Evolutionary conservation across 768 basidiomycete species (phyloP).

Genomic region (Sarcodon sp.): DNA sequence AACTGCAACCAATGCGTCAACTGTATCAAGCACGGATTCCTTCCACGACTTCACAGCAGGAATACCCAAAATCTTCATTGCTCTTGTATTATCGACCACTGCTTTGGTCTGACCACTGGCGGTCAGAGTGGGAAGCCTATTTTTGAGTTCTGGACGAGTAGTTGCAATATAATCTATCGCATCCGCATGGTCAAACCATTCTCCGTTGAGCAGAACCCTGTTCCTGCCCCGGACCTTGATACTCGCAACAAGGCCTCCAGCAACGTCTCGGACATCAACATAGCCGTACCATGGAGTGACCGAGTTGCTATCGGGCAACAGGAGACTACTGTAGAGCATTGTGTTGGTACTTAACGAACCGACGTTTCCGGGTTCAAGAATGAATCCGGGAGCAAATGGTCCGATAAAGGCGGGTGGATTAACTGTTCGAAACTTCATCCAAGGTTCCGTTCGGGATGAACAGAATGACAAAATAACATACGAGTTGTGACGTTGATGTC

Average conservation of each 20-base stretch:
- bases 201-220: constrained; percentile 4
- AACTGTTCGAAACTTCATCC: constrained; percentile 8
- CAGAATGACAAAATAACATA: constrained; percentile 1
- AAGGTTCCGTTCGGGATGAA: background rate
- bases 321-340: constrained; percentile 10
- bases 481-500: constrained; percentile 13
- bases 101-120: constrained; percentile 1
- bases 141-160: constrained; percentile 6
- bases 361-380: background rate
- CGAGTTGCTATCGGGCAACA: constrained; percentile 3
- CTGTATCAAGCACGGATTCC: constrained; percentile 6
- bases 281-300: constrained; percentile 9
- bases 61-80: constrained; percentile 8
- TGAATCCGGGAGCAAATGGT: constrained; percentile 11
- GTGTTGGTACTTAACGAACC: constrained; percentile 12
- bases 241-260: constrained; percentile 2
- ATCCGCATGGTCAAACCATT: background rate
- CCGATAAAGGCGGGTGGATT: constrained; percentile 19
- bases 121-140: background rate
- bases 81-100: constrained; percentile 5
- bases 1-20: constrained; percentile 6
- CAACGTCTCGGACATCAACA: constrained; percentile 20
- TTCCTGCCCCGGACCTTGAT: constrained; percentile 2
- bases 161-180: constrained; percentile 2
- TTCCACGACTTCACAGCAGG: constrained; percentile 6